Evolutionary conservation across 192 early-diverging fungal genomes (phyloP).

Genomic region (Pilaira anomala): DNA sequence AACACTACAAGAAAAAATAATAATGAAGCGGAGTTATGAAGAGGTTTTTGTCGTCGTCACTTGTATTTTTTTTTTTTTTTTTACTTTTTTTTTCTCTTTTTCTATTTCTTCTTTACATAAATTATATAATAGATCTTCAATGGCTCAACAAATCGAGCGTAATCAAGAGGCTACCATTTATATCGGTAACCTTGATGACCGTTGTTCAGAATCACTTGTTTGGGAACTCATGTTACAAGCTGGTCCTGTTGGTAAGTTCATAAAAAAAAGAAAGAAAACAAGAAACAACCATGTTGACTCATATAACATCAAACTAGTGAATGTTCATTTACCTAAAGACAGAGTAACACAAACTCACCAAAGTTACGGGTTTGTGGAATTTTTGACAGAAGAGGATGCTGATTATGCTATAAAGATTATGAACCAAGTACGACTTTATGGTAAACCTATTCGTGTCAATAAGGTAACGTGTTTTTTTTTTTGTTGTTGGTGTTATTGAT

Average conservation of each 20-base stretch:
- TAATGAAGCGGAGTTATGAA: too few species aligned
- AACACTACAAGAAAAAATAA: too few species aligned
- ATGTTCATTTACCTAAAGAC: conserved; percentile 97
- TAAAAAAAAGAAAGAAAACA: neutral
- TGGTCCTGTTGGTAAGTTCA: conserved; percentile 80
- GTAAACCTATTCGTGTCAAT: conserved; percentile 94
- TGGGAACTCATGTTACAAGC: conserved; percentile 99
- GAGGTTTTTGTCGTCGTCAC: too few species aligned
- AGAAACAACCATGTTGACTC: too few species aligned
- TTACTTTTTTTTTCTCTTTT: neutral
- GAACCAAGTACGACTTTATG: conserved; percentile 95
- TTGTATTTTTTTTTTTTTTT: neutral
- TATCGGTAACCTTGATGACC: conserved; percentile 95
- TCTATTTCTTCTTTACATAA: neutral
- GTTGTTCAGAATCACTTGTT: conserved; percentile 86
- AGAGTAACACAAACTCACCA: conserved; percentile 91
- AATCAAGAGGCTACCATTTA: conserved; percentile 99
- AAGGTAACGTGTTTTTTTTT: conserved; percentile 53
- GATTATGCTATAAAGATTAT: conserved; percentile 96
- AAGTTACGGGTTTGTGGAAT: conserved; percentile 97
- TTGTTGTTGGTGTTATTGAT: neutral
- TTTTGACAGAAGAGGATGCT: conserved; percentile 89
- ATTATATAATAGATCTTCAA: conserved; percentile 8
- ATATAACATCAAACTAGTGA: conserved; percentile 50
- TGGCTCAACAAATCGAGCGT: conserved; percentile 71